Evolutionary conservation across 78 protist species (phyloP).

Genomic region (Pelomyxa schiedti): DNA sequence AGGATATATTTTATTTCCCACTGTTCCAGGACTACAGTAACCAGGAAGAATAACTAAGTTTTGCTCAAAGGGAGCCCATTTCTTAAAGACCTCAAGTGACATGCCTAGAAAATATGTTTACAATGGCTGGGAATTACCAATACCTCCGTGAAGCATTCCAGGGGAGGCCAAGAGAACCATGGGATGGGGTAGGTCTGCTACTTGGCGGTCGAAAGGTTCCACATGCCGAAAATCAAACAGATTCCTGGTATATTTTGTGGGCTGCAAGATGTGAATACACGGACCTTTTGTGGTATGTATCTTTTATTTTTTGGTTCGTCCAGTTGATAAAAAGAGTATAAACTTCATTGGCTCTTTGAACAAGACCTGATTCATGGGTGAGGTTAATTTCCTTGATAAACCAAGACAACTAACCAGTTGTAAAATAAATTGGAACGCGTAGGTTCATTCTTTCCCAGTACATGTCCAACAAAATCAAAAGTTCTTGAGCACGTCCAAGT

Average conservation of each 20-base stretch:
- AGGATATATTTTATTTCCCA: slow-evolving; percentile 77
- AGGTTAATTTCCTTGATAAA: no score
- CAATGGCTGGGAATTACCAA: slow-evolving; percentile 25
- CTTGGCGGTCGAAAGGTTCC: slow-evolving; percentile 39
- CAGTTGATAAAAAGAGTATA: slow-evolving; percentile 85
- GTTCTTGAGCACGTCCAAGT: slow-evolving; percentile 96
- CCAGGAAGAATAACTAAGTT: slow-evolving; percentile 90
- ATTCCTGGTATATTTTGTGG: slow-evolving; percentile 5
- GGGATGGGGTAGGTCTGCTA: slow-evolving; percentile 54
- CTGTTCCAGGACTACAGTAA: slow-evolving; percentile 92
- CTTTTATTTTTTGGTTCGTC: slow-evolving; percentile 85
- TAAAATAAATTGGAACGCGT: slow-evolving; percentile 78
- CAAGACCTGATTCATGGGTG: no score
- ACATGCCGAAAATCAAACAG: slow-evolving; percentile 77
- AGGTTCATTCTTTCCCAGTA: slow-evolving; percentile 83
- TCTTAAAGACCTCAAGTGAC: slow-evolving; percentile 51
- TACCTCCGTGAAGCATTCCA: slow-evolving; percentile 94
- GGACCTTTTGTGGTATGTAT: slow-evolving; percentile 41
- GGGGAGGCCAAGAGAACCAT: slow-evolving; percentile 93
- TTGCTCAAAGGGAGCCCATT: slow-evolving; percentile 69
- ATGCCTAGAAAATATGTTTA: not conserved
- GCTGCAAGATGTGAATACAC: not conserved
- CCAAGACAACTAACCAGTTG: slow-evolving; percentile 56
- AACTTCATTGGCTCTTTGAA: slow-evolving; percentile 84
- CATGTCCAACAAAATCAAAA: slow-evolving; percentile 83